Evolutionary conservation across 192 early-diverging fungal genomes (phyloP), one percentile per base, ranked within the genome.

Genomic region (Allomyces javanicus): DNA sequence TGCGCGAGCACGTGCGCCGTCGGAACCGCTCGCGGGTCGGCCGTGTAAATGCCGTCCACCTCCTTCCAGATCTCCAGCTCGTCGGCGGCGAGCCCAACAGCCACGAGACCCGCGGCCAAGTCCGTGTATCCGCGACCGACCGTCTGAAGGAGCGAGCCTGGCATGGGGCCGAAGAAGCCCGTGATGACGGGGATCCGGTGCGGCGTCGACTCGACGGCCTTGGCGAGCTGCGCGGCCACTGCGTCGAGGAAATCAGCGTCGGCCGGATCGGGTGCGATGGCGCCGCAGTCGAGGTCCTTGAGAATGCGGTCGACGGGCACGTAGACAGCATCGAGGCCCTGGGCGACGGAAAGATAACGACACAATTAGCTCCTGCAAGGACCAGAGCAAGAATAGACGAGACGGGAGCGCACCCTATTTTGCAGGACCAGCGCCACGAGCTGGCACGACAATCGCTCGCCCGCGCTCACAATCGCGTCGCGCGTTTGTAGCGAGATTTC

Each of bases 11-110:
- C 76, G 24, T 87, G 79, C 2, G 96, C 96, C n/a, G 78, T 69
- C 23, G 84, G 87, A 25, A 90, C 96, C 72, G 96, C 97, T 66
- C 96, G 90, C 19, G 96, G 96, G 68, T 99, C 96, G 9, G 94
- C 96, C 0, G 94, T 99, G 72, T 95, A 99, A 68, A 99, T 99
- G 62, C 96, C 96, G 67, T 99, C 96, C 9, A 99, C 96, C 69
- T 99, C 96, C 73, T 99, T 99, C 93, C 93, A 99, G 19, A 99
- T 89, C 72, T 99, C 94, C 67, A 99, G 82, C 68, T 99, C 96
- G 62, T 87, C 80, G 17, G 94, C 94, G 63, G 79, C 72, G 7
- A 94, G 69, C 9, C 85, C 96, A 9, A 96, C 96, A 4, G 96
- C 91, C 43, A 91, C 82, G 63, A 99, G 78, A 1, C 94, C 96